Evolutionary conservation across 148 eudicot species (phyloP), one percentile per base, ranked within the genome.

Genomic region (Chenopodium quinoa): DNA sequence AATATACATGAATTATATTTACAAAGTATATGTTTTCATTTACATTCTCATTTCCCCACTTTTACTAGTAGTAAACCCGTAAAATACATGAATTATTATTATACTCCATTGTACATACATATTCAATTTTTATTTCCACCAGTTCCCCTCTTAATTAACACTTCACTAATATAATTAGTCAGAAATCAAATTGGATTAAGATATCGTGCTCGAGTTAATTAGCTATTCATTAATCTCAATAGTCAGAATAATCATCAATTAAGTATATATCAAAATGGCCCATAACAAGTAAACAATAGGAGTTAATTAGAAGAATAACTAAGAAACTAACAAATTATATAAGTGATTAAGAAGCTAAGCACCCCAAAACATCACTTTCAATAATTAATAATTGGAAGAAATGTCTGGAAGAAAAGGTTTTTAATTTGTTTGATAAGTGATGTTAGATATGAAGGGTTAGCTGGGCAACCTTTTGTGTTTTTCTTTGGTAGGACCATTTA

Each of bases 361-460:
- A 40, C 20, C n/a, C n/a, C 19, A 3, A 13, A 70, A 69, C 32
- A 29, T 74, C 68, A 29, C 27, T 75, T 10, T 27, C 62, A 50
- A n/a, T 66, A 69, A 29, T 47, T 29, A 73, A 63, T 73, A 13
- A 80, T 73, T 63, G 65, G 65, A 68, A 75, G 83, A 81, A 75
- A 81, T 75, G 79, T 81, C 74, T 81, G 70, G 83, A 81, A 75
- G 58, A 66, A 68, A 54, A 12, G 58, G 40, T 23, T 40, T 64
- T 34, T 3, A 34, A 34, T 34, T 23, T 44, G 25, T 74, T 65
- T 81, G 83, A 81, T 75, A 81, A 81, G 83, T 81, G 65, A 68
- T 17, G 32, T 44, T 27, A 75, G 63, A 81, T 81, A 75, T 65
- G 79, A 81, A 74, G 34, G 66, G 37, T 81, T 73, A 74, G 78